Percentiles rank a stretch among this genome's conserved stretches.
Evolutionary conservation across 768 basidiomycete species (phyloP).

Genomic region (Hygrophorus pudorinus): DNA sequence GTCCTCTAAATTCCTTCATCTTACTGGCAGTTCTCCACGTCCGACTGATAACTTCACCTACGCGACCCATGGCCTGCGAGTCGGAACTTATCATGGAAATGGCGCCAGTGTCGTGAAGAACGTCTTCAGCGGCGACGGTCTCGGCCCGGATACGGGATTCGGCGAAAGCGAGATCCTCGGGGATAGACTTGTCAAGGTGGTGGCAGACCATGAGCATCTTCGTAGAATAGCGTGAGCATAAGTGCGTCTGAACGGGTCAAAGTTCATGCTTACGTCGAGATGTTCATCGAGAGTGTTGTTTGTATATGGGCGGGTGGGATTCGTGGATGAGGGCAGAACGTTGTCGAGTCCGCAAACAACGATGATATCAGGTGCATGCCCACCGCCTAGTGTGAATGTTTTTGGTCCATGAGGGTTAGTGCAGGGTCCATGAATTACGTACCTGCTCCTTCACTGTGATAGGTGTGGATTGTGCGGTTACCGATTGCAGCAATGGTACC

Average conservation of each 20-base stretch:
- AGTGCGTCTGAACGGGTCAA: not conserved
- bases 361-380: constrained; percentile 97
- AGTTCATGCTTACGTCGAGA: constrained; percentile 60
- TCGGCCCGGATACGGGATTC: constrained; percentile 95
- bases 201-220: constrained; percentile 99
- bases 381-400: constrained; percentile 47
- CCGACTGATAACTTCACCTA: constrained; percentile 85
- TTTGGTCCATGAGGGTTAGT: not conserved
- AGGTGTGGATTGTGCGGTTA: constrained; percentile 88
- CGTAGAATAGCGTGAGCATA: not conserved
- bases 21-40: constrained; percentile 98
- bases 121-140: constrained; percentile 96
- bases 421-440: constrained; percentile 1
- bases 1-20: constrained; percentile 73
- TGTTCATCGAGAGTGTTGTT: constrained; percentile 94
- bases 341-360: constrained; percentile 87
- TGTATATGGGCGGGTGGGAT: constrained; percentile 89
- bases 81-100: constrained; percentile 97
- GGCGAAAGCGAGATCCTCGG: constrained; percentile 92
- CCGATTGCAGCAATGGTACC: constrained; percentile 88
- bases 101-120: constrained; percentile 85
- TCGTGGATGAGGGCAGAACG: constrained; percentile 93
- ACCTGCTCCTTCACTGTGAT: constrained; percentile 96
- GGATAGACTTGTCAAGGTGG: constrained; percentile 84
- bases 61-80: constrained; percentile 96